Conservation (phyloP, 192 early-diverging fungal species). For the Linderina pennispora region DNA sequence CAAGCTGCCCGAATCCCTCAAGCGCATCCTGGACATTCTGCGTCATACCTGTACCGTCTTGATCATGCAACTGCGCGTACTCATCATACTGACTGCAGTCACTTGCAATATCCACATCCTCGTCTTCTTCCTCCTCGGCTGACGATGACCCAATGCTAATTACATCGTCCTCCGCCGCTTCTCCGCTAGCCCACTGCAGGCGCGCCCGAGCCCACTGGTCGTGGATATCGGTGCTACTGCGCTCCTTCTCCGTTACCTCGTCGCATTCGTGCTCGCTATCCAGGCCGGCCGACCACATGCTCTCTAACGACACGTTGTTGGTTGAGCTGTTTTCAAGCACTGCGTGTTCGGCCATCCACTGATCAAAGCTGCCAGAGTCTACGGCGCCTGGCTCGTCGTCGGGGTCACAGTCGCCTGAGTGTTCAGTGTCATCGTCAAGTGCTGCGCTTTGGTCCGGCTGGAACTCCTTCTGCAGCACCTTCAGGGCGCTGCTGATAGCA, state of each 20-base stretch:
- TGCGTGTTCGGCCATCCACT: constrained; percentile 30
- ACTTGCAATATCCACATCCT: not conserved
- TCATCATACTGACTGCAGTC: too few species aligned
- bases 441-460: constrained; percentile 1
- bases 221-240: not conserved
- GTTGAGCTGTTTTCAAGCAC: constrained; percentile 12
- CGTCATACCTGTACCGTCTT: too few species aligned
- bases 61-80: not conserved
- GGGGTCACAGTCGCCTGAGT: too few species aligned
- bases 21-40: too few species aligned
- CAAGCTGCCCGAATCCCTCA: too few species aligned
- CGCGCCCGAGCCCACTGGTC: not conserved
- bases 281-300: too few species aligned
- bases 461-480: too few species aligned
- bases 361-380: constrained; percentile 35
- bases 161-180: not conserved
- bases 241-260: not conserved
- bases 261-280: not conserved
- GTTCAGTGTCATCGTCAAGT: too few species aligned
- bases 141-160: constrained; percentile 12
- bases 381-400: too few species aligned
- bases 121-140: not conserved
- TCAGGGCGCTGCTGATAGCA: too few species aligned
- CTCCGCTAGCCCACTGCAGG: not conserved
- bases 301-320: too few species aligned